Evolutionary conservation across 139 green algal genomes (phyloP).

Genomic region (Chlorella vulgaris): DNA sequence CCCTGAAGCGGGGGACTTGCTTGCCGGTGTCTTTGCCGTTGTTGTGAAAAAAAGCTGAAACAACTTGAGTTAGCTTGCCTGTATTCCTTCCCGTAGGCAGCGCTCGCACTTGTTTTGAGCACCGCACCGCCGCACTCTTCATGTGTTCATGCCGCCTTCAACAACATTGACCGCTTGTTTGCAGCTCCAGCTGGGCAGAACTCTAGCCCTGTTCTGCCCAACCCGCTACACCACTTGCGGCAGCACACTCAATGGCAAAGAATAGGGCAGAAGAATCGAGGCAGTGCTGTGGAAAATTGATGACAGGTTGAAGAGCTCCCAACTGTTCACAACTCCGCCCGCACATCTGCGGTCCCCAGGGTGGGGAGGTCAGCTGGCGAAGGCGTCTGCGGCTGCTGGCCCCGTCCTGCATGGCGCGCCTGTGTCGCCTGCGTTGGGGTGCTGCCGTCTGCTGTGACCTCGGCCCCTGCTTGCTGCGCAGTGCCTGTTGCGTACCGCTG

Average conservation of each 20-base stretch:
- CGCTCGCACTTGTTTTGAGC: background rate
- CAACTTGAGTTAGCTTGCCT: background rate
- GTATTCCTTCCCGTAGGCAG: background rate
- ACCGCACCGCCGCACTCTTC: background rate
- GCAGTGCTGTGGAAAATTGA: too few relatives aligned
- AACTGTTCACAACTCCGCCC: too few relatives aligned
- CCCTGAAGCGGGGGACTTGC: too few relatives aligned
- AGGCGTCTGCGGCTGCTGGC: background rate
- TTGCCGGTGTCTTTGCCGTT: background rate
- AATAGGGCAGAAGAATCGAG: too few relatives aligned
- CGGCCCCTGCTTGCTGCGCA: background rate
- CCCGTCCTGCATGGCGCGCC: too few relatives aligned
- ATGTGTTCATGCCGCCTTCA: background rate
- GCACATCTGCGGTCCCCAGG: too few relatives aligned
- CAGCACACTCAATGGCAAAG: too few relatives aligned
- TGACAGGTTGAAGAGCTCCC: too few relatives aligned
- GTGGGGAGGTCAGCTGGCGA: background rate
- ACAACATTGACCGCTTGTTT: background rate
- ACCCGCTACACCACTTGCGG: too few relatives aligned
- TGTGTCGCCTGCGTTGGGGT: too few relatives aligned
- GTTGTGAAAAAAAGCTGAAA: background rate
- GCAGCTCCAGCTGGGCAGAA: background rate
- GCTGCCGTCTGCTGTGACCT: background rate
- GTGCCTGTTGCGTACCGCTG: constrained; percentile 31
- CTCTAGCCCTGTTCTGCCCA: too few relatives aligned